phyloP scores from a whole-genome alignment of 2,329 filamentous ascomycete species.

The Aspergillus sp. region DNA sequence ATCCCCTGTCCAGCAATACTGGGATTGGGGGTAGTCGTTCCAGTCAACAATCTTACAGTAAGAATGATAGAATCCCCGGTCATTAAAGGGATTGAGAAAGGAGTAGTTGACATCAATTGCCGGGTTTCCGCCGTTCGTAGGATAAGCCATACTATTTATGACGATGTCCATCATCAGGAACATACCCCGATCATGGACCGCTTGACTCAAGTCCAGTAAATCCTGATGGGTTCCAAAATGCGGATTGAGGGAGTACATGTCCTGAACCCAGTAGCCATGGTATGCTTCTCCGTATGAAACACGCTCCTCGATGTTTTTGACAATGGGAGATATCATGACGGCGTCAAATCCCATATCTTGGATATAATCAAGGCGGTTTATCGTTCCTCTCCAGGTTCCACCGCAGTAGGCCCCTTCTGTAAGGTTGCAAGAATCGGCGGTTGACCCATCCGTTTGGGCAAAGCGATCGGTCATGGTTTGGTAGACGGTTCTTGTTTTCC shows the following conservation, averaged over 20 bases:
- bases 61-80: slow-evolving; percentile 25
- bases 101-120: slow-evolving; percentile 26
- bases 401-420: slow-evolving; percentile 47
- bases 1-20: slow-evolving; percentile 55
- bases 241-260: slow-evolving; percentile 50
- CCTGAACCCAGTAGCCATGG: slow-evolving; percentile 52
- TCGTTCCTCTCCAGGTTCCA: slow-evolving; percentile 52
- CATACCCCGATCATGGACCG: slow-evolving; percentile 49
- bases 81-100: slow-evolving; percentile 27
- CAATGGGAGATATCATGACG: slow-evolving; percentile 46
- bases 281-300: slow-evolving; percentile 48
- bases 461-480: slow-evolving; percentile 50
- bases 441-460: slow-evolving; percentile 42
- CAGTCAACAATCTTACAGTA: slow-evolving; percentile 35
- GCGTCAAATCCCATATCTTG: slow-evolving; percentile 51
- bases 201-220: slow-evolving; percentile 46
- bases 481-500: slow-evolving; percentile 47
- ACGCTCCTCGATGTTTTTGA: slow-evolving; percentile 37
- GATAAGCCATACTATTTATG: slow-evolving; percentile 49
- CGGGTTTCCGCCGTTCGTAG: slow-evolving; percentile 28
- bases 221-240: slow-evolving; percentile 51
- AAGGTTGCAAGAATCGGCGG: slow-evolving; percentile 30
- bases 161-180: slow-evolving; percentile 56
- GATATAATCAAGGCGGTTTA: slow-evolving; percentile 52
- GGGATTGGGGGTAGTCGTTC: slow-evolving; percentile 33